A percentile compares a stretch with the other conserved stretches of the same genome.
Evolutionary conservation across 768 basidiomycete genomes (phyloP).

Genomic region (Podaxis sp.): DNA sequence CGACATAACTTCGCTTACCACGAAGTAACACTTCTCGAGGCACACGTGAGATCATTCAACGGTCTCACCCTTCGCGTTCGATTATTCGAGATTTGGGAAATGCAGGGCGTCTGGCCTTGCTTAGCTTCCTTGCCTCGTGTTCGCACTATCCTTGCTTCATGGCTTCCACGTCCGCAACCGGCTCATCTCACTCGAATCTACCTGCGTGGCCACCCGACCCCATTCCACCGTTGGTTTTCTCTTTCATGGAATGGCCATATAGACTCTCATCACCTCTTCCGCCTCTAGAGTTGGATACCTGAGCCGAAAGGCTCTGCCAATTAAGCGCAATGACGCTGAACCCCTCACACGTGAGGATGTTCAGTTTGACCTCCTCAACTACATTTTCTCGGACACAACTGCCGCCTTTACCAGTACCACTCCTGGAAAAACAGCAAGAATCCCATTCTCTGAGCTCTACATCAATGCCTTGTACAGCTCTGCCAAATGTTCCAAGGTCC

Average conservation of each 20-base stretch:
- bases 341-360: slow-evolving; percentile 82
- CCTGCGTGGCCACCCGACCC: slow-evolving; percentile 47
- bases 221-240: slow-evolving; percentile 48
- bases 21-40: slow-evolving; percentile 15
- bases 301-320: slow-evolving; percentile 70
- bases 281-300: slow-evolving; percentile 51
- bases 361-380: slow-evolving; percentile 80
- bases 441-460: slow-evolving; percentile 83
- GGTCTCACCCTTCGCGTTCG: slow-evolving; percentile 24
- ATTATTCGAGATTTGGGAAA: slow-evolving; percentile 21
- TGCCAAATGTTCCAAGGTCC: slow-evolving; percentile 81
- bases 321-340: slow-evolving; percentile 81
- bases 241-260: slow-evolving; percentile 7
- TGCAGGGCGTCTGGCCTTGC: slow-evolving; percentile 26
- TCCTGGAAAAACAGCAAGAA: slow-evolving; percentile 45
- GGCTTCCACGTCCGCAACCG: slow-evolving; percentile 41
- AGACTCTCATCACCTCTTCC: slow-evolving; percentile 14
- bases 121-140: slow-evolving; percentile 36
- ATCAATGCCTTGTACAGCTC: slow-evolving; percentile 79
- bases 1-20: slow-evolving; percentile 10
- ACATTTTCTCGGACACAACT: slow-evolving; percentile 71
- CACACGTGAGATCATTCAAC: slow-evolving; percentile 37
- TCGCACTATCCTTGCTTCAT: slow-evolving; percentile 37
- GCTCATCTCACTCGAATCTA: slow-evolving; percentile 26
- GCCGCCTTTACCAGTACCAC: slow-evolving; percentile 70